Conservation (phyloP, 2,329 filamentous ascomycete genomes). For the Grosmannia huntii region DNA sequence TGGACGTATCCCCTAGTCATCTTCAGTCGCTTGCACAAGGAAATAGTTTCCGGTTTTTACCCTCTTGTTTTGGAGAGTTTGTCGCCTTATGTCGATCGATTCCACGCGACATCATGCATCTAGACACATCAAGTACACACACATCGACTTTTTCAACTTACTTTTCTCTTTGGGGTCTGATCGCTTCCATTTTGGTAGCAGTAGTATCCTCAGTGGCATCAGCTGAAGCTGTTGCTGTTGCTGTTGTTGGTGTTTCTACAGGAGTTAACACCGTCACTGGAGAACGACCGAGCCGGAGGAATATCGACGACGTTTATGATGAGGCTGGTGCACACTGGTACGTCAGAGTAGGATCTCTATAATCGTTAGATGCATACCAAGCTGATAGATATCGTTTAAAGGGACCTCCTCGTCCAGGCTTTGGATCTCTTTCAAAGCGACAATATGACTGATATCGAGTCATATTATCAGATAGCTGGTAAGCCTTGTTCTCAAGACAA, state of each 20-base stretch:
- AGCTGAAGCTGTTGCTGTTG: slow-evolving; percentile 20
- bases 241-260: slow-evolving; percentile 25
- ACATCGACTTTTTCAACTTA: background rate
- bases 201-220: background rate
- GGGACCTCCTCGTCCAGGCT: slow-evolving; percentile 38
- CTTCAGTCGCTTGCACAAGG: too few species aligned
- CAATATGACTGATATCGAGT: slow-evolving; percentile 27
- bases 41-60: too few species aligned
- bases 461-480: slow-evolving; percentile 39
- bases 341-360: slow-evolving; percentile 1
- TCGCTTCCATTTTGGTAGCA: background rate
- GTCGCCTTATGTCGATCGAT: too few species aligned
- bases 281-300: slow-evolving; percentile 29
- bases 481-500: slow-evolving; percentile 6
- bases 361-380: background rate
- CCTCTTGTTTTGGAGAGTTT: too few species aligned
- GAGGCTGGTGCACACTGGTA: slow-evolving; percentile 32
- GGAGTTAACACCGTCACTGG: slow-evolving; percentile 24
- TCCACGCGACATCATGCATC: background rate
- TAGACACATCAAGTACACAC: background rate
- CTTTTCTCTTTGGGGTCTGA: background rate
- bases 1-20: too few species aligned
- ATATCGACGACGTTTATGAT: slow-evolving; percentile 33
- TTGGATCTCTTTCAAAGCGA: slow-evolving; percentile 29
- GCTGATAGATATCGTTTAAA: slow-evolving; percentile 10